Evolutionary conservation across 345 rosid genomes (phyloP), one percentile per base, ranked within the genome.

Genomic region (Leavenworthia alabamica): DNA sequence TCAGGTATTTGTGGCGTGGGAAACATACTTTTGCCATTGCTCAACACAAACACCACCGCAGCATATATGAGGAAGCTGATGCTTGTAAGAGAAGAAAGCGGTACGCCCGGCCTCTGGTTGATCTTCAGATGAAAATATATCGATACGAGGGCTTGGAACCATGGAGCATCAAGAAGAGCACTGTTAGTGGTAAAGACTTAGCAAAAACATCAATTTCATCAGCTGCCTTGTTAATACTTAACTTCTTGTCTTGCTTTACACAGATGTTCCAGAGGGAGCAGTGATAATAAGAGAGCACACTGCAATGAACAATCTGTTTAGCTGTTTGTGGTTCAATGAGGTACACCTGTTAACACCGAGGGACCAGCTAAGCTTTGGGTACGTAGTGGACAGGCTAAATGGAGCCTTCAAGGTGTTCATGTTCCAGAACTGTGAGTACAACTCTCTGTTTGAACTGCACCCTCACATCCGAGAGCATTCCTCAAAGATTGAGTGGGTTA

Each of bases 231-330:
- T 15, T 56, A n/a, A 29, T 27, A 36, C 49, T 50, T 31, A 57
- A 14, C 20, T 23, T 32, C 27, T 22, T 15, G 33, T 56, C 22
- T 56, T 71, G 45, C n/a, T 2, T 56, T 55, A 35, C 76, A 81
- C 89, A 94, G 99, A 94, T 82, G 99, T 94, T 71, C 99, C 93
- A 0, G 99, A 94, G 83, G 97, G 99, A 72, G 99, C 99, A 12
- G 56, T 90, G 71, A 90, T 90, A 67, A 66, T 87, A 45, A 74
- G 95, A 42, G 99, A 89, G 62, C 99, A 88, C 62, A 88, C 99
- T 3, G 78, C 82, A 17, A 47, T 88, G 66, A 90, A 67, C 64
- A 84, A 90, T 63, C 75, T 94, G 77, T 94, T 94, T 56, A 82
- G 85, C 75, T 90, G 99, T 81, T 55, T 88, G 77, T 90, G 99